A percentile compares a stretch with the other conserved stretches of the same genome.
Conservation (phyloP, 140 eudicot species). For the Cichorium intybus region DNA sequence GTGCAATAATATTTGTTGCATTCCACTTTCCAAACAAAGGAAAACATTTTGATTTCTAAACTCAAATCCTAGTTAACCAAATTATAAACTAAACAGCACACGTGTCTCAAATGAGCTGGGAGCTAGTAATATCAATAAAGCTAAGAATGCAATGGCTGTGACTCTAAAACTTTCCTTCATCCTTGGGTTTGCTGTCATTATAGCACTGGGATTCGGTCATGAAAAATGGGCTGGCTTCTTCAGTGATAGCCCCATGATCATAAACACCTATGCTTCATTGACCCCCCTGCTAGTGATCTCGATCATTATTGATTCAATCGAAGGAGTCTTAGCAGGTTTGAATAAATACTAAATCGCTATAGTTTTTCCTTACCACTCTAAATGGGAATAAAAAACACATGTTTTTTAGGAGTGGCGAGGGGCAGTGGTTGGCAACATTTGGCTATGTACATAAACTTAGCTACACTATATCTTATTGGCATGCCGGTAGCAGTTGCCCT, state of each 20-base stretch:
- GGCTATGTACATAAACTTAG: slow-evolving; percentile 57
- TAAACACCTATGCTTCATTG: slow-evolving; percentile 50
- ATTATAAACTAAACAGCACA: slow-evolving; percentile 46
- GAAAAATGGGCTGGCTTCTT: slow-evolving; percentile 68
- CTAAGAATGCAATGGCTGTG: slow-evolving; percentile 76
- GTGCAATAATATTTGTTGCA: background rate
- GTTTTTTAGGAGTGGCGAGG: slow-evolving; percentile 66
- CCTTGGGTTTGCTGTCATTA: slow-evolving; percentile 40
- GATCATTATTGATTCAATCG: slow-evolving; percentile 56
- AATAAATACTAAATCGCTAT: too few relatives aligned
- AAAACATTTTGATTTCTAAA: too few relatives aligned
- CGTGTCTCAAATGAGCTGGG: slow-evolving; percentile 94
- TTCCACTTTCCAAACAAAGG: too few relatives aligned
- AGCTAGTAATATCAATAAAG: slow-evolving; percentile 50
- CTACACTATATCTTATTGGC: slow-evolving; percentile 51
- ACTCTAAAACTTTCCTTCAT: slow-evolving; percentile 59
- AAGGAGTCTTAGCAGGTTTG: slow-evolving; percentile 86
- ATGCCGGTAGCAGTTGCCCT: slow-evolving; percentile 66
- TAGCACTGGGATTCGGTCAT: slow-evolving; percentile 62
- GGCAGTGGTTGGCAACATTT: slow-evolving; percentile 93
- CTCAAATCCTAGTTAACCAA: background rate
- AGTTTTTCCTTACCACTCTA: too few relatives aligned
- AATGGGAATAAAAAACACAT: too few relatives aligned
- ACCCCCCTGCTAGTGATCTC: slow-evolving; percentile 58
- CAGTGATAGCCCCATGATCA: slow-evolving; percentile 56